phyloP scores from a whole-genome alignment of 257 asterid species.

The Nicotiana otophora region DNA sequence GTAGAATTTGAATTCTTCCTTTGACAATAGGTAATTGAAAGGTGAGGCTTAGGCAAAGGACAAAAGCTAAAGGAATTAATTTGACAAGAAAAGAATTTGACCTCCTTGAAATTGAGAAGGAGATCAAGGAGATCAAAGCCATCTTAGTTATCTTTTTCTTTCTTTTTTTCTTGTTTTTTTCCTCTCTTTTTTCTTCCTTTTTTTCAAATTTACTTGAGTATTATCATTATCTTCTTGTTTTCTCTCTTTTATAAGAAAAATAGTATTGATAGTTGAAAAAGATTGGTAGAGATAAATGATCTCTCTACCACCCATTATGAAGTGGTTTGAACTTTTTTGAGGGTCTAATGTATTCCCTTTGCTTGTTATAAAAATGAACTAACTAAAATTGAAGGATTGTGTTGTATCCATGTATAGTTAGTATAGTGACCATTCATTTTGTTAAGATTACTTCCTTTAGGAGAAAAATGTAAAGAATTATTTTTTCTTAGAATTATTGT shows the following conservation, averaged over 20 bases:
- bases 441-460: neutral
- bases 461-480: fast-evolving
- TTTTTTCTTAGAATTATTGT: neutral
- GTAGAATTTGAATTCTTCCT: neutral
- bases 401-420: neutral
- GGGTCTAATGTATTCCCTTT: neutral
- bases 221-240: neutral
- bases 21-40: neutral
- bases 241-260: neutral
- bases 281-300: constrained; percentile 2
- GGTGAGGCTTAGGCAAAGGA: neutral
- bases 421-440: neutral
- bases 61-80: neutral
- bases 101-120: constrained; percentile 6
- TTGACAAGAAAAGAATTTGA: neutral
- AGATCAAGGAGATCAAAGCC: neutral
- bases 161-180: neutral
- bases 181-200: no score
- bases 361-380: neutral
- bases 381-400: neutral
- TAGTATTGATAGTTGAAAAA: neutral
- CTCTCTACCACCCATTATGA: neutral
- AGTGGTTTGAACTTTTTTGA: neutral
- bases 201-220: neutral
- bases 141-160: neutral